These are phyloP conservation scores for Heliamphora pulchella DNA, from an alignment of 179 eudicot genomes.

Conservation along the genomic window DNA sequence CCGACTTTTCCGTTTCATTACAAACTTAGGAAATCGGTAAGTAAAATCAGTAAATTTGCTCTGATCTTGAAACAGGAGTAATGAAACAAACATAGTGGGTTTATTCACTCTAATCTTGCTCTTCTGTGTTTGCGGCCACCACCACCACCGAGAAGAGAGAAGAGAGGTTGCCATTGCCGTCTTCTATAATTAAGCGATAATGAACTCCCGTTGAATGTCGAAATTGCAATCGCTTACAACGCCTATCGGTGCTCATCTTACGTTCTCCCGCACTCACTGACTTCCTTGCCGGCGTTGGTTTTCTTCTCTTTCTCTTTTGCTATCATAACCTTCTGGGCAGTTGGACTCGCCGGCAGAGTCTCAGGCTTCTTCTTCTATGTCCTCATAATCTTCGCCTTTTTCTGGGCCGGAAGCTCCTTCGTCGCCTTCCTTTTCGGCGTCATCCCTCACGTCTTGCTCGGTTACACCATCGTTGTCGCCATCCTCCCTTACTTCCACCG, in stretches of 20 bases:
- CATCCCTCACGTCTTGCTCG: constrained; percentile 45
- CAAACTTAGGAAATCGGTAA: no score
- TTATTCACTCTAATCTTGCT: no score
- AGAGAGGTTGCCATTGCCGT: constrained; percentile 20
- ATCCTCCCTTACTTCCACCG: constrained; percentile 33
- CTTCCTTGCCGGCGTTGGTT: constrained; percentile 27
- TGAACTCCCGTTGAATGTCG: constrained; percentile 42
- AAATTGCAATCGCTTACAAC: constrained; percentile 44
- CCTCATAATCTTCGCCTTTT: constrained; percentile 32
- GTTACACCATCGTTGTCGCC: constrained; percentile 46
- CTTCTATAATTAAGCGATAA: constrained; percentile 26
- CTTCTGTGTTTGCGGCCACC: no score
- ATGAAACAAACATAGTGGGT: no score
- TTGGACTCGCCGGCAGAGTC: constrained; percentile 38
- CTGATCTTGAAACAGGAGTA: no score
- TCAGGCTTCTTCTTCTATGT: constrained; percentile 35
- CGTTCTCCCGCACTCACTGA: constrained; percentile 33
- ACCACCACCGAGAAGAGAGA: no score
- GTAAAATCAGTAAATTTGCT: no score
- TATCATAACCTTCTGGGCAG: constrained; percentile 35
- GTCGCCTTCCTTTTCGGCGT: constrained; percentile 48
- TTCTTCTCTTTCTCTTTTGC: constrained; percentile 30
- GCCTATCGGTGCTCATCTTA: constrained; percentile 41
- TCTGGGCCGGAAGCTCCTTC: constrained; percentile 48
- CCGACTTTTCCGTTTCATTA: no score